These are phyloP conservation scores for Fonsecaea multimorphosa DNA, from an alignment of 2,329 filamentous ascomycete genomes.

Conservation along the genomic window DNA sequence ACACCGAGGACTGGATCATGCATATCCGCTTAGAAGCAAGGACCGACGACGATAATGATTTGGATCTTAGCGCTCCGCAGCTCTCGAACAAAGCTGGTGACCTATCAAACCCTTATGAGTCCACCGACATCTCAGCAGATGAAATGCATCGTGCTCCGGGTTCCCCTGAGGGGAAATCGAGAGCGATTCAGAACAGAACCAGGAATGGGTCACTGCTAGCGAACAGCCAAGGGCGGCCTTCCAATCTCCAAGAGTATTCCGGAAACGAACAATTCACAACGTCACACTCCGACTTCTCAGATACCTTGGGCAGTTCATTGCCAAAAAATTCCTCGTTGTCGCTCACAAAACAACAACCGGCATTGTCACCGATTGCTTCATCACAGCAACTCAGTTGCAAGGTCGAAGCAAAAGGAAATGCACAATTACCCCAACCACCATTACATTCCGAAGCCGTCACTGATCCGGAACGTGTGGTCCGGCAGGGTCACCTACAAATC, in stretches of 20 bases:
- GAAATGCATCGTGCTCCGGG: conserved; percentile 45
- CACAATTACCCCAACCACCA: conserved; percentile 60
- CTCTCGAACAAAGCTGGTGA: conserved; percentile 41
- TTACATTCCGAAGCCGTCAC: conserved; percentile 59
- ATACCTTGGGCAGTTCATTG: conserved; percentile 51
- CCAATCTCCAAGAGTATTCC: conserved; percentile 61
- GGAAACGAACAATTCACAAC: conserved; percentile 68
- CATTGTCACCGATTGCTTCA: conserved; percentile 43
- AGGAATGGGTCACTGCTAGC: conserved; percentile 27
- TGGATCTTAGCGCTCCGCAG: conserved; percentile 62
- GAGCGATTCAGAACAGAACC: conserved; percentile 19
- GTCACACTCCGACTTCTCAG: conserved; percentile 87
- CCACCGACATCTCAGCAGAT: conserved; percentile 52
- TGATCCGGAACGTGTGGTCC: conserved; percentile 88
- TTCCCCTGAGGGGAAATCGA: conserved; percentile 44
- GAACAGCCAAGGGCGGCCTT: conserved; percentile 38
- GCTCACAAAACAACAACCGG: conserved; percentile 33
- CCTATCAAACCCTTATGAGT: conserved; percentile 44
- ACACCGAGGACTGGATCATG: conserved; percentile 86
- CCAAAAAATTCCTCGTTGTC: conserved; percentile 38
- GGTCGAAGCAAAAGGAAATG: conserved; percentile 4
- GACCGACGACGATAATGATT: conserved; percentile 87
- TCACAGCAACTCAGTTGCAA: conserved; percentile 32
- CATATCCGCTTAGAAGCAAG: conserved; percentile 78
- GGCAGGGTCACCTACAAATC: conserved; percentile 87